phyloP scores from a whole-genome alignment of 768 basidiomycete genomes.

The Trametes maxima region DNA sequence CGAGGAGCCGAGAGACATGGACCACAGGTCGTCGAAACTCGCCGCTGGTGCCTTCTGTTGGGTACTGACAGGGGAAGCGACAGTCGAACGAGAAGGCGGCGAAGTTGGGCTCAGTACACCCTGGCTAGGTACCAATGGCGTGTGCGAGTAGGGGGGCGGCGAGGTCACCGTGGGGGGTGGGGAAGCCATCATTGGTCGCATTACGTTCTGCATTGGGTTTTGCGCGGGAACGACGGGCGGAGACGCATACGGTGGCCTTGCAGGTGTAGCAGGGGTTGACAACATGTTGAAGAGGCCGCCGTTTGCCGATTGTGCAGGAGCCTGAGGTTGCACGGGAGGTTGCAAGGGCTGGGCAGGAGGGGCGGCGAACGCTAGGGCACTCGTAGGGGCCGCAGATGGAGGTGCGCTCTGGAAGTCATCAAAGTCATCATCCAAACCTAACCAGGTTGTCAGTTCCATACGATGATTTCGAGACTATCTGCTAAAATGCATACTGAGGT shows the following conservation, averaged over 20 bases:
- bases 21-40: conserved; percentile 87
- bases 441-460: background rate
- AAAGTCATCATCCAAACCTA: conserved; percentile 72
- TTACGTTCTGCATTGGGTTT: conserved; percentile 17
- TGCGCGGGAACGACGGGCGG: conserved; percentile 25
- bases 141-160: conserved; percentile 7
- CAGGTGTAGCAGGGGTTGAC: background rate
- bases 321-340: conserved; percentile 14
- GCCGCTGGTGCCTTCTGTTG: conserved; percentile 40
- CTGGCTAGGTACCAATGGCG: conserved; percentile 12
- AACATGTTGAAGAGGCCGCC: conserved; percentile 21
- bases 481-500: background rate
- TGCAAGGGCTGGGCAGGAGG: background rate
- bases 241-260: conserved; percentile 21
- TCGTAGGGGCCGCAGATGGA: conserved; percentile 30
- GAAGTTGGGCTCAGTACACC: conserved; percentile 27
- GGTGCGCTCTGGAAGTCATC: conserved; percentile 84
- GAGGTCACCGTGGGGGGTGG: conserved; percentile 19
- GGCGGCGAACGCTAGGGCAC: background rate
- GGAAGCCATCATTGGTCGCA: conserved; percentile 14
- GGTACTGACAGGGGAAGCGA: conserved; percentile 27
- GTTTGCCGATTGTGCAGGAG: conserved; percentile 9
- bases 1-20: conserved; percentile 65
- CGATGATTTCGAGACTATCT: background rate
- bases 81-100: conserved; percentile 32